These are phyloP conservation scores for Galeopsis tetrahit DNA, from an alignment of 257 asterid genomes.

Conservation along the genomic window DNA sequence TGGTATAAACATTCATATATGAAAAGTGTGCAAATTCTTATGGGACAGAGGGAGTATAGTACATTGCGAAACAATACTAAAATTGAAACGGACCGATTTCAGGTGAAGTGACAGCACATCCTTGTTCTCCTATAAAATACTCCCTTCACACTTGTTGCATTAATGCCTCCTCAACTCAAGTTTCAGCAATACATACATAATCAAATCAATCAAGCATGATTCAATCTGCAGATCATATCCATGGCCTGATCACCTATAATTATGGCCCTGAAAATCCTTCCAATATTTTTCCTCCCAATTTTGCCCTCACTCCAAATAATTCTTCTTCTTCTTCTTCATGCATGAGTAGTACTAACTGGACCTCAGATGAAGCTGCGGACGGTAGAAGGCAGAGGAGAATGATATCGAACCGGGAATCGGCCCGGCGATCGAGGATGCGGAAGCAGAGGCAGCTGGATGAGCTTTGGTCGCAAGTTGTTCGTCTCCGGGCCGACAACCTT, in stretches of 20 bases:
- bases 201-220: constrained; percentile 19
- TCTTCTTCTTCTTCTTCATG: no score
- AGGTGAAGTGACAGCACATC: no score
- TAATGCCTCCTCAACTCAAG: constrained; percentile 8
- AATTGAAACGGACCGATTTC: no score
- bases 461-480: constrained; percentile 48
- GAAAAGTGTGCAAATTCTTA: no score
- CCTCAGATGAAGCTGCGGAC: constrained; percentile 52
- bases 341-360: no score
- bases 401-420: constrained; percentile 69
- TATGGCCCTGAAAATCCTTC: constrained; percentile 26
- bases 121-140: constrained; percentile 45
- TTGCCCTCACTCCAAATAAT: background rate
- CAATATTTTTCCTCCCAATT: constrained; percentile 19
- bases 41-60: no score
- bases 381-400: constrained; percentile 58
- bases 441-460: constrained; percentile 67
- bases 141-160: constrained; percentile 43
- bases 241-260: constrained; percentile 25
- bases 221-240: constrained; percentile 26
- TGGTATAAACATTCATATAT: no score
- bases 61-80: no score
- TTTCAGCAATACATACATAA: constrained; percentile 5
- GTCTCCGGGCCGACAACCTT: constrained; percentile 43
- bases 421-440: constrained; percentile 69